Conservation (phyloP, 2,329 filamentous ascomycete species). For the Dactylellina haptotyla region DNA sequence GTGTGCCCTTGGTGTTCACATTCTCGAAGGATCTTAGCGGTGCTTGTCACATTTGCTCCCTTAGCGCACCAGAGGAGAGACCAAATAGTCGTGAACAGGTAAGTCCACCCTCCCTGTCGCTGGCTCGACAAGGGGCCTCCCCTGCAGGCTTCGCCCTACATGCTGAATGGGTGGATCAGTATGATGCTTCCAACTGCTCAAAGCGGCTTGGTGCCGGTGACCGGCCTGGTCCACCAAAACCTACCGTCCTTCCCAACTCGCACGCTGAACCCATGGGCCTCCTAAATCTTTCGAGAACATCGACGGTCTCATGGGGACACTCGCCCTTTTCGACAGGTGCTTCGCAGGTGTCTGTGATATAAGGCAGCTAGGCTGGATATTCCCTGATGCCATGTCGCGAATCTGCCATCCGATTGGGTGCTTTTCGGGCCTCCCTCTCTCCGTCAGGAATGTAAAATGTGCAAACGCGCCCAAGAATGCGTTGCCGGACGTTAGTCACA, state of each 20-base stretch:
- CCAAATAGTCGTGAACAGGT: slow-evolving; percentile 16
- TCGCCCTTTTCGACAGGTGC: slow-evolving; percentile 41
- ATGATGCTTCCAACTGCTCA: slow-evolving; percentile 49
- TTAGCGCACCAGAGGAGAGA: no score
- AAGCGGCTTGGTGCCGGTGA: slow-evolving; percentile 41
- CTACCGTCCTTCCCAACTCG: slow-evolving; percentile 50
- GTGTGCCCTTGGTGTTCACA: neutral
- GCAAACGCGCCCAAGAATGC: neutral
- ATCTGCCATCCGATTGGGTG: slow-evolving; percentile 12
- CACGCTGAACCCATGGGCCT: slow-evolving; percentile 7
- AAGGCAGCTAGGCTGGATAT: slow-evolving; percentile 15
- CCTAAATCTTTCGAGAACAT: slow-evolving; percentile 47
- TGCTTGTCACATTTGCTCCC: slow-evolving; percentile 30
- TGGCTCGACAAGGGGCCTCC: slow-evolving; percentile 25
- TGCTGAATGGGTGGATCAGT: slow-evolving; percentile 45
- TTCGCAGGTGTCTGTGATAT: slow-evolving; percentile 7
- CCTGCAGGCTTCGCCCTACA: slow-evolving; percentile 37
- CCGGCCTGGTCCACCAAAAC: slow-evolving; percentile 16
- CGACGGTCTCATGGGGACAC: slow-evolving; percentile 24
- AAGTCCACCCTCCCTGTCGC: slow-evolving; percentile 41
- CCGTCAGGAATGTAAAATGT: neutral
- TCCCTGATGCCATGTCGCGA: slow-evolving; percentile 1
- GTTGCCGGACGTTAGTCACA: neutral
- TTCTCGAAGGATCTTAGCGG: slow-evolving; percentile 51
- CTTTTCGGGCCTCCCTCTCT: neutral